A percentile compares a stretch with the other conserved stretches of the same genome.
Evolutionary conservation across 78 protist species (phyloP).

Genomic region (Bigelowiella natans): DNA sequence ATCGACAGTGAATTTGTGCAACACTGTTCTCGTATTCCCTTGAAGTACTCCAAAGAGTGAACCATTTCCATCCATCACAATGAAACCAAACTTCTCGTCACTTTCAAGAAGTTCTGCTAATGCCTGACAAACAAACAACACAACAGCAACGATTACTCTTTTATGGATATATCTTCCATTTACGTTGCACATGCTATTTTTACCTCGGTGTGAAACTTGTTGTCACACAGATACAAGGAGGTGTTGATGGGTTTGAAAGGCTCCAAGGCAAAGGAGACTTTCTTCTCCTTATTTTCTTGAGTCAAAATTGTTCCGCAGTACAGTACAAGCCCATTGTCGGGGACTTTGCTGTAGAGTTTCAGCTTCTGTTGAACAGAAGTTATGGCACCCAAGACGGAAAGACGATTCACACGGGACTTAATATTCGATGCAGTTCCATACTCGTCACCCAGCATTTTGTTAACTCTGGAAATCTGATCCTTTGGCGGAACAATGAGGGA

Average conservation of each 20-base stretch:
- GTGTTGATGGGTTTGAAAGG: conserved; percentile 97
- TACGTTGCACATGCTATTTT: conserved; percentile 60
- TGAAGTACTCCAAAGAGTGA: conserved; percentile 82
- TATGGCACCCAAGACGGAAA: conserved; percentile 85
- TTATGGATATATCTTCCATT: background rate
- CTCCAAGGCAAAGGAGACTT: conserved; percentile 92
- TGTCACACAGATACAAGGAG: conserved; percentile 95
- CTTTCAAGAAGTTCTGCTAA: conserved; percentile 77
- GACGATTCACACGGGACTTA: conserved; percentile 77
- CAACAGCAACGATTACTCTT: background rate
- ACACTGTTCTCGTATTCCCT: conserved; percentile 85
- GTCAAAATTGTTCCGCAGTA: conserved; percentile 97
- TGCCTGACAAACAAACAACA: conserved; percentile 35
- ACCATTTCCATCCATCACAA: conserved; percentile 89
- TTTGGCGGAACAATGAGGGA: conserved; percentile 92
- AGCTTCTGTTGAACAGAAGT: conserved; percentile 81
- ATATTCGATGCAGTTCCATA: conserved; percentile 97
- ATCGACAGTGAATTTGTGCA: conserved; percentile 93
- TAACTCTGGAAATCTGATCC: conserved; percentile 73
- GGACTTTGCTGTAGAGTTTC: conserved; percentile 54
- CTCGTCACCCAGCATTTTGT: conserved; percentile 90
- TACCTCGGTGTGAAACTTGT: conserved; percentile 74
- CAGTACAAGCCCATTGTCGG: conserved; percentile 91
- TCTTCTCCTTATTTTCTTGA: conserved; percentile 88
- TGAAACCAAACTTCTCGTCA: conserved; percentile 87